phyloP scores from a whole-genome alignment of 148 eudicot genomes.

The Rheum nobile region DNA sequence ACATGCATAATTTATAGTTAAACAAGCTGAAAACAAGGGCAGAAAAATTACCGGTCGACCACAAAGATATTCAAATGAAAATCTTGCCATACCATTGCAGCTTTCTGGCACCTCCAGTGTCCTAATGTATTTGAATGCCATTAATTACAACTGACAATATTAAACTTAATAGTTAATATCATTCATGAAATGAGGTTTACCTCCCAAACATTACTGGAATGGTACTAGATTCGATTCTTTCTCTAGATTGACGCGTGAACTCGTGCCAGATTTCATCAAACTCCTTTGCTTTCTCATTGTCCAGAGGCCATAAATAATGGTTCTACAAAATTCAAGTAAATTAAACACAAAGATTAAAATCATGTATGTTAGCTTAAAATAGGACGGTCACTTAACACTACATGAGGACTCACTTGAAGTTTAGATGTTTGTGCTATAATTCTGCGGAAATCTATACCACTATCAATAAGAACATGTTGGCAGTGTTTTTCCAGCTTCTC shows the following conservation, averaged over 20 bases:
- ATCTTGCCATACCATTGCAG: conserved; percentile 86
- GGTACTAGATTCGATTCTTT: conserved; percentile 35
- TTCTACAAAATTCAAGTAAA: conserved; percentile 31
- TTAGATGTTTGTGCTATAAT: conserved; percentile 58
- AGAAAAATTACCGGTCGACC: conserved; percentile 65
- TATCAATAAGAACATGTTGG: conserved; percentile 62
- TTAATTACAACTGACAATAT: neutral
- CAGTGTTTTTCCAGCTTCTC: conserved; percentile 64
- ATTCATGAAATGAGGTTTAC: conserved; percentile 21
- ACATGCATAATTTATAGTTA: neutral
- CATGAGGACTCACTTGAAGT: conserved; percentile 39
- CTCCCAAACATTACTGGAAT: conserved; percentile 96
- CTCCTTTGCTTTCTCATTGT: conserved; percentile 32
- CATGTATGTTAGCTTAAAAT: conserved; percentile 1
- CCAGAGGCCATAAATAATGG: conserved; percentile 71
- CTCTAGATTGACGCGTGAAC: conserved; percentile 36
- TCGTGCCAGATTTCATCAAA: conserved; percentile 58
- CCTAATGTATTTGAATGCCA: conserved; percentile 20
- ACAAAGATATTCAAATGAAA: conserved; percentile 76
- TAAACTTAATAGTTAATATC: neutral
- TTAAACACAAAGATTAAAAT: neutral
- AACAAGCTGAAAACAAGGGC: neutral
- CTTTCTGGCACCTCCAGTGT: conserved; percentile 63
- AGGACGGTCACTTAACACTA: neutral
- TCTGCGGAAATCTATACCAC: conserved; percentile 92